Percentiles rank a stretch among this genome's conserved stretches.
Conservation (phyloP, 352 stramenopile species). For the Stramenopiles sp. region DNA sequence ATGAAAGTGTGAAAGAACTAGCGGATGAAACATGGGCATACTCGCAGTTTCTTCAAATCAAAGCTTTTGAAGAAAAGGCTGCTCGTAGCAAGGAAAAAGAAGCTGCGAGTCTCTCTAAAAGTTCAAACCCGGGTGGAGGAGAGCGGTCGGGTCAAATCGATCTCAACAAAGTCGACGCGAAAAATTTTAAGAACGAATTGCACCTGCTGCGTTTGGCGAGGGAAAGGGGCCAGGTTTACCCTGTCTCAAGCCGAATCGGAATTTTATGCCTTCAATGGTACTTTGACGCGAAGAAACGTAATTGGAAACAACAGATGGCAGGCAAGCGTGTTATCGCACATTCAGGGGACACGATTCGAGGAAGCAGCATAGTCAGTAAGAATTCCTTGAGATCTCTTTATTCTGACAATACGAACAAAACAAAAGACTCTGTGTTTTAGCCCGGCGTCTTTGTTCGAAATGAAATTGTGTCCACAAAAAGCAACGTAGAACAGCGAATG, state of each 20-base stretch:
- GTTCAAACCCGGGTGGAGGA: not conserved
- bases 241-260: conserved; percentile 4
- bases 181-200: not conserved
- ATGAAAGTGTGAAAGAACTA: conserved; percentile 5
- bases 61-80: conserved; percentile 1
- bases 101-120: not conserved
- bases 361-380: not conserved
- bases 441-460: no score
- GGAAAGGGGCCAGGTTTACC: not conserved
- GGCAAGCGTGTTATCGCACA: not conserved
- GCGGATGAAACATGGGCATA: conserved; percentile 2
- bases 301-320: conserved; percentile 2
- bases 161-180: not conserved
- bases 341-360: not conserved
- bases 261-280: not conserved
- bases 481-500: no score
- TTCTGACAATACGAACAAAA: conserved; percentile 1
- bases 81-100: not conserved
- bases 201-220: conserved; percentile 4
- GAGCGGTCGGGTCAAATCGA: not conserved
- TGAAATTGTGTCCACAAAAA: no score
- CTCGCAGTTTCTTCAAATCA: conserved; percentile 3
- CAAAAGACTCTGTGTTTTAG: no score
- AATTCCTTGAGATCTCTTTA: not conserved
- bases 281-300: conserved; percentile 5